Base-by-base conservation (phyloP, 2,329 filamentous ascomycete species). In the Claviceps spartinae region DNA sequence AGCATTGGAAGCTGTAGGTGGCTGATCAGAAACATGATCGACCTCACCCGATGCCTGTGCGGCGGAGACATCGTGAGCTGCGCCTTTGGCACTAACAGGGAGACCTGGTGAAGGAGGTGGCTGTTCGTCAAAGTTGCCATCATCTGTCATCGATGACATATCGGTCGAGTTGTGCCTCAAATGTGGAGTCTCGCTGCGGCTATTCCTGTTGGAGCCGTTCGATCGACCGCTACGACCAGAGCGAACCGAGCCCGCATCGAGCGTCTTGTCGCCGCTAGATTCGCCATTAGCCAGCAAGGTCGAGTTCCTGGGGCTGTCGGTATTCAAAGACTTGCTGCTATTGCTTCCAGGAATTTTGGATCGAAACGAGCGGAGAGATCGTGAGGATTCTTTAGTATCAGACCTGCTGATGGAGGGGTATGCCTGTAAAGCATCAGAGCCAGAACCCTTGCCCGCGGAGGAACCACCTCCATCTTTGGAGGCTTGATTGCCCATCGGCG, bases 361-460 rank as follows among this genome's bases (percentile, higher is more conserved):
- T 55, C 88, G 80, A 59, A 97, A 78, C 41, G 82, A 85, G 59
- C 87, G 82, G 67, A 96, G 83, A 4, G 90, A 96, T 58, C 89
- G 85, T 36, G 85, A 81, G 6, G 89, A 96, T 58, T 95, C 90
- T 66, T 90, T 91, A 30, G 91, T 97, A 65, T 97, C 91, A 52
- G 89, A 88, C 65, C 86, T 85, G 70, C 84, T 86, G 66, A 97
- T 91, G 30, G 91, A 95, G 30, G 90, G 91, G 67, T 93, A 95
- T 34, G 88, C 86, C 67, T 88, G 85, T 54, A 96, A 73, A 24
- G 59, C 63, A 55, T 78, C 74, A 43, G 67, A 58, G 55, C 69
- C 71, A 42, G 72, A 72, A 58, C 71, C 70, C 68, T 79, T 85
- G 61, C 30, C 36, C 40, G 72, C 66, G 54, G 70, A 64, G 54